Evolutionary conservation across 2,329 filamentous ascomycete species (phyloP).

Genomic region (Colletotrichum theobromicola): DNA sequence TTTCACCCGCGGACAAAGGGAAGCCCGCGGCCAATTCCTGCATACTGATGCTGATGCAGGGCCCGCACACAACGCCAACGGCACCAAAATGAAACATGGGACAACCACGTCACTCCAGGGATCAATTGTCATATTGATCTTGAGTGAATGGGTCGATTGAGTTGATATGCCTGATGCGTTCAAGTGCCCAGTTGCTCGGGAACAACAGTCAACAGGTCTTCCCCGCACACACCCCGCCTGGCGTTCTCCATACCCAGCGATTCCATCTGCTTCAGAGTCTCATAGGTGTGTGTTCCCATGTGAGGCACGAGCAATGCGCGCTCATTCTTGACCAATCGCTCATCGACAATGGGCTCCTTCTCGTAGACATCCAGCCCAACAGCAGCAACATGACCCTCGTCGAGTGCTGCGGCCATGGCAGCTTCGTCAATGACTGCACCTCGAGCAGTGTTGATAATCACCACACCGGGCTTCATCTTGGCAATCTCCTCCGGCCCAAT

Average conservation of each 20-base stretch:
- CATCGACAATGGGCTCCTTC: slow-evolving; percentile 64
- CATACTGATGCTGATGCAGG: background rate
- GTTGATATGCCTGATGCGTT: background rate
- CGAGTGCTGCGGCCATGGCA: slow-evolving; percentile 57
- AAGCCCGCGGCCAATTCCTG: background rate
- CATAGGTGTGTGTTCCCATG: slow-evolving; percentile 69
- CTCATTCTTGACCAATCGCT: slow-evolving; percentile 62
- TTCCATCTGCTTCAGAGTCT: slow-evolving; percentile 43
- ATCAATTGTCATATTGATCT: background rate
- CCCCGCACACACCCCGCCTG: slow-evolving; percentile 17
- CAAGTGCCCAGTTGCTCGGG: background rate
- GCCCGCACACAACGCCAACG: background rate
- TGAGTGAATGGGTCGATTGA: background rate
- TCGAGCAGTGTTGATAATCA: slow-evolving; percentile 63
- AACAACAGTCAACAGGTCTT: slow-evolving; percentile 23
- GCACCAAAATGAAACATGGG: background rate
- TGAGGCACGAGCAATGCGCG: slow-evolving; percentile 69
- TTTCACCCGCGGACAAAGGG: slow-evolving; percentile 5
- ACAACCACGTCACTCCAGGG: background rate
- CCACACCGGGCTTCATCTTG: slow-evolving; percentile 59
- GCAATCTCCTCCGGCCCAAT: slow-evolving; percentile 55
- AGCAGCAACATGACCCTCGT: slow-evolving; percentile 58
- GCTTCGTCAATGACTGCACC: slow-evolving; percentile 62
- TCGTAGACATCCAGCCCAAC: slow-evolving; percentile 64
- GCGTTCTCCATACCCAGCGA: slow-evolving; percentile 33